These are phyloP conservation scores for Prototheca wickerhamii DNA, from an alignment of 163 green algal genomes.

Conservation along the genomic window DNA sequence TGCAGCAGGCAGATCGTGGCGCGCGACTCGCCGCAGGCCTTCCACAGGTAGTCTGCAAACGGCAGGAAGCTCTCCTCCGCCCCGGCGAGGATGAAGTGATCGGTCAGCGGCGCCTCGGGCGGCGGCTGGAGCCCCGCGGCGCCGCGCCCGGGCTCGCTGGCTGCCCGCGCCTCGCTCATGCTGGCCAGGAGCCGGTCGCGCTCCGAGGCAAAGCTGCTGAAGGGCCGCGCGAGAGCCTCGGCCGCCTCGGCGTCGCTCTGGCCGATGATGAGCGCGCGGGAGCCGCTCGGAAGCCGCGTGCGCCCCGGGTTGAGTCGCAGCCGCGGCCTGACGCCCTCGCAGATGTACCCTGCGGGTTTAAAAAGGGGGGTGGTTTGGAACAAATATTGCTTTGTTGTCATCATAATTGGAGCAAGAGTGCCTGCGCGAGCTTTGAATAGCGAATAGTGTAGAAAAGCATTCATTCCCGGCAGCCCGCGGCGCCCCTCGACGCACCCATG, in stretches of 20 bases:
- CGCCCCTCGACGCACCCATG: constrained; percentile 27
- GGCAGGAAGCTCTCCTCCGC: constrained; percentile 44
- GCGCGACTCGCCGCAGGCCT: constrained; percentile 19
- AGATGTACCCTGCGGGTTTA: constrained; percentile 11
- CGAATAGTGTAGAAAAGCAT: too few species aligned
- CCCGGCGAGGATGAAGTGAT: constrained; percentile 72
- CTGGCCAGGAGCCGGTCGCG: not conserved
- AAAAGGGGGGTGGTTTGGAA: too few species aligned
- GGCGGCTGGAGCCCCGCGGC: not conserved
- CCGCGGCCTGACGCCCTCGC: constrained; percentile 3
- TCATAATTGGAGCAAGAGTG: too few species aligned
- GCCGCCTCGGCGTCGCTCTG: constrained; percentile 9
- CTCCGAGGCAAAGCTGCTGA: not conserved
- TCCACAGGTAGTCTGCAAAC: constrained; percentile 58
- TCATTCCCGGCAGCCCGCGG: not conserved
- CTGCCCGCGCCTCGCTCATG: too few species aligned
- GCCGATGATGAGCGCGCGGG: constrained; percentile 36
- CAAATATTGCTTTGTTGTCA: too few species aligned
- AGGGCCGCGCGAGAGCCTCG: constrained; percentile 8
- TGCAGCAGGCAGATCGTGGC: constrained; percentile 38
- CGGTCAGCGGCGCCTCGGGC: too few species aligned
- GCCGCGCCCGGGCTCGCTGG: too few species aligned
- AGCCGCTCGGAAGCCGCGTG: constrained; percentile 11
- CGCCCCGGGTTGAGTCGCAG: constrained; percentile 39
- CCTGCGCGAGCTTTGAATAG: too few species aligned